Conservation (phyloP, 2,329 filamentous ascomycete species). For the Alternaria burnsii region DNA sequence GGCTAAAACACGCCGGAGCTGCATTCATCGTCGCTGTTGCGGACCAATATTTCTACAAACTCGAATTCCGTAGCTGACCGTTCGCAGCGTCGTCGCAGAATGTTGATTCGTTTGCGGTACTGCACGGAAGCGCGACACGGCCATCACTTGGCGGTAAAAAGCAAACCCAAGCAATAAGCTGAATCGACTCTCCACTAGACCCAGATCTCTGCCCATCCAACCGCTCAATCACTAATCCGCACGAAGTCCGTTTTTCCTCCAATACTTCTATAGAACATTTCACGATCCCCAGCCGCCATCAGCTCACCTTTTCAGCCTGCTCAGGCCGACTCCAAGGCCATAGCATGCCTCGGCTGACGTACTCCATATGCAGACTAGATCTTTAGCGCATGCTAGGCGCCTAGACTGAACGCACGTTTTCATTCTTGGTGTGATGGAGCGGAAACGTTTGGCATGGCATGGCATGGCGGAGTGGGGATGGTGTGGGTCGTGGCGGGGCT, state of each 20-base stretch:
- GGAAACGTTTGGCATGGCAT: slow-evolving; percentile 30
- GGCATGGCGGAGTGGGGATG: slow-evolving; percentile 2
- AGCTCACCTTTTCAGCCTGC: slow-evolving; percentile 1
- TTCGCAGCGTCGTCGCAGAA: neutral
- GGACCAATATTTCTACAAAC: neutral
- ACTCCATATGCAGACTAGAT: neutral
- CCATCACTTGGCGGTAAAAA: neutral
- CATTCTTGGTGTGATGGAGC: slow-evolving; percentile 28
- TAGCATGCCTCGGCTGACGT: slow-evolving; percentile 36
- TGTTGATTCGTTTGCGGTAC: neutral
- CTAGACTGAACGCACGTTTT: slow-evolving; percentile 11
- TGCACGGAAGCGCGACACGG: neutral
- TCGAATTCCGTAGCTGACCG: neutral
- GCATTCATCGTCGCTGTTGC: neutral
- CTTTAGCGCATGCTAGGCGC: slow-evolving; percentile 23
- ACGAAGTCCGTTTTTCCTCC: neutral
- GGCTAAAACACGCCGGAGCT: neutral
- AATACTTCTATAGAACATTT: neutral
- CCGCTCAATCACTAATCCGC: neutral
- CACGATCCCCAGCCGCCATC: neutral
- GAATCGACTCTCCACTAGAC: neutral
- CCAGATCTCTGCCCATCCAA: neutral
- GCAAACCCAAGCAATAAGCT: neutral
- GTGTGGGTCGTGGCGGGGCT: neutral
- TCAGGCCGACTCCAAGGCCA: slow-evolving; percentile 20